Percentiles rank a stretch among this genome's conserved stretches.
phyloP scores from a whole-genome alignment of 225 moss, liverwort and hornwort species.

The Marchantia polymorpha region DNA sequence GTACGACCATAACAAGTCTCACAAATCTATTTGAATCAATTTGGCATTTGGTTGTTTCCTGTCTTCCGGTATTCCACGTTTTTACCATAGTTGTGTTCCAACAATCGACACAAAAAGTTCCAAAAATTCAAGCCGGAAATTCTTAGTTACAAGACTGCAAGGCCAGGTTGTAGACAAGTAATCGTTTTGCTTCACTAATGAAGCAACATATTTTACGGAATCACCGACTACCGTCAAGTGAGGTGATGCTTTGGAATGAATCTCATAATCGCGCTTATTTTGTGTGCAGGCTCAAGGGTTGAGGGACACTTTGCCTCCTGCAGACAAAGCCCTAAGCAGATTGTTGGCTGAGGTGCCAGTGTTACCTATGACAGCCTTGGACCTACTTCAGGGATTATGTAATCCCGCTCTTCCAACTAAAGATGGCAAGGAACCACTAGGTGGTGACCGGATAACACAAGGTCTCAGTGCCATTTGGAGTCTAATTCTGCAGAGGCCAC shows the following conservation, averaged over 20 bases:
- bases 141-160: background rate
- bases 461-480: slow-evolving; percentile 98
- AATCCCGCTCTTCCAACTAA: slow-evolving; percentile 56
- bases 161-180: background rate
- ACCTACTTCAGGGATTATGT: slow-evolving; percentile 90
- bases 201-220: background rate
- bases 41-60: too few species aligned
- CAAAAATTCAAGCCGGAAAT: background rate
- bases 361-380: slow-evolving; percentile 67
- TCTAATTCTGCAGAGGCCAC: slow-evolving; percentile 94
- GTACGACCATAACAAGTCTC: background rate
- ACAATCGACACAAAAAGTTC: too few species aligned
- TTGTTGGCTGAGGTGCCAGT: slow-evolving; percentile 90
- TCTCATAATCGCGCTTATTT: background rate
- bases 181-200: background rate
- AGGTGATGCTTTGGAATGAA: background rate
- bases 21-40: background rate
- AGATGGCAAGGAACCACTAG: slow-evolving; percentile 54
- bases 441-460: slow-evolving; percentile 85
- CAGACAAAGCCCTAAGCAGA: slow-evolving; percentile 89
- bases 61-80: too few species aligned
- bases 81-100: too few species aligned
- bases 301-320: slow-evolving; percentile 76
- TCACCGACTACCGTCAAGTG: background rate
- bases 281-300: slow-evolving; percentile 79